These are phyloP conservation scores for Diaporthe destruens DNA, from an alignment of 2,329 filamentous ascomycete genomes.

Conservation along the genomic window DNA sequence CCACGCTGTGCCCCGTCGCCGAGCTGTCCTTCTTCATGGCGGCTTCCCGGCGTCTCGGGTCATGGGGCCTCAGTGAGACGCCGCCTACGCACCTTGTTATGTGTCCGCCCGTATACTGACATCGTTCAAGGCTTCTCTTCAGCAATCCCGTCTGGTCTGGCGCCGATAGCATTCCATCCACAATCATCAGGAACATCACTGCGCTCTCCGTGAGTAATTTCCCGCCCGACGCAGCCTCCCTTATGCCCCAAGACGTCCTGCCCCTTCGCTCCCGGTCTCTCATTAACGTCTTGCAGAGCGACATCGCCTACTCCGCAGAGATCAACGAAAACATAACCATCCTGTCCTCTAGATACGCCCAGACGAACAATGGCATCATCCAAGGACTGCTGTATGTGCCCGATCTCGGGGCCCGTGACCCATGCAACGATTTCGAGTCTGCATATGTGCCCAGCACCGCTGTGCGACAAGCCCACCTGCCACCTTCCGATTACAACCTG, in stretches of 20 bases:
- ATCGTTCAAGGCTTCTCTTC: constrained; percentile 64
- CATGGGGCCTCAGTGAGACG: not conserved
- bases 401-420: constrained; percentile 67
- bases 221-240: constrained; percentile 1
- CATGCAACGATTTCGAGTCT: constrained; percentile 73
- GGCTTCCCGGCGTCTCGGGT: constrained; percentile 4
- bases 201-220: constrained; percentile 63
- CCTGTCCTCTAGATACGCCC: constrained; percentile 76
- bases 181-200: constrained; percentile 69
- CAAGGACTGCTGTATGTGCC: constrained; percentile 90
- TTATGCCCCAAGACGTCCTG: not conserved
- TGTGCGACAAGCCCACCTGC: constrained; percentile 78
- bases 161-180: constrained; percentile 63
- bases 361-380: constrained; percentile 70
- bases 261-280: not conserved
- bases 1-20: not conserved
- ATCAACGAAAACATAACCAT: constrained; percentile 76
- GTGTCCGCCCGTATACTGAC: constrained; percentile 43
- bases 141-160: constrained; percentile 69
- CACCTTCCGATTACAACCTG: constrained; percentile 76
- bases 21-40: not conserved
- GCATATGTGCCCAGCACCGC: constrained; percentile 80
- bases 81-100: not conserved
- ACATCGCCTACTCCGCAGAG: constrained; percentile 66
- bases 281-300: constrained; percentile 47